These are phyloP conservation scores for Carex arenaria DNA, from an alignment of 202 grass and related monocot genomes.

Conservation along the genomic window DNA sequence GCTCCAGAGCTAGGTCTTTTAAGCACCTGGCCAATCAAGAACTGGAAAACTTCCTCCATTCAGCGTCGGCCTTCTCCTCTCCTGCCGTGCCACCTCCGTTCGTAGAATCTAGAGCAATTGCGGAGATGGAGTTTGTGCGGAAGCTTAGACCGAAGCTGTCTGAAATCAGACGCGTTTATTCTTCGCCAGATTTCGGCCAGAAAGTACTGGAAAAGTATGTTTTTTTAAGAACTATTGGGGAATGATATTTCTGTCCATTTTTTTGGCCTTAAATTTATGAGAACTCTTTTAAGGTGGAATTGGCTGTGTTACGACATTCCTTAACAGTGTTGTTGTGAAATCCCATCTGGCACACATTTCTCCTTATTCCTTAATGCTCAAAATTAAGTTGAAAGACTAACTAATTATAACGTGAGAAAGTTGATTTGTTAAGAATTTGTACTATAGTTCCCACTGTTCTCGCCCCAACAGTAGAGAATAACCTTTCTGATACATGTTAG, in stretches of 20 bases:
- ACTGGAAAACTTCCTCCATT: constrained; percentile 82
- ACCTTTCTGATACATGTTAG: background rate
- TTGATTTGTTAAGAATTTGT: background rate
- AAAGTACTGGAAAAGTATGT: constrained; percentile 37
- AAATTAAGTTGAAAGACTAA: background rate
- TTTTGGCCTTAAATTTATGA: background rate
- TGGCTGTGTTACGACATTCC: background rate
- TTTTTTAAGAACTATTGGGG: background rate
- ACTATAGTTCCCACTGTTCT: background rate
- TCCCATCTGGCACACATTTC: background rate
- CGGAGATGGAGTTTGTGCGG: constrained; percentile 40
- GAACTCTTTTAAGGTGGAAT: background rate
- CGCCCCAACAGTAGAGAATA: background rate
- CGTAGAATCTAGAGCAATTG: constrained; percentile 17
- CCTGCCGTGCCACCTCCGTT: constrained; percentile 20
- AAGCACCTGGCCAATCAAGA: constrained; percentile 48
- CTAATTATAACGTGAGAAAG: background rate
- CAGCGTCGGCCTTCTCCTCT: constrained; percentile 30
- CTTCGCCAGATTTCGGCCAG: constrained; percentile 33
- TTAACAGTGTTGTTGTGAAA: background rate
- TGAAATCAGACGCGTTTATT: constrained; percentile 36
- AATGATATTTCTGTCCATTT: background rate
- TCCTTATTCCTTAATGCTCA: background rate
- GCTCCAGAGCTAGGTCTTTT: constrained; percentile 56
- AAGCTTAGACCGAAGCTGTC: constrained; percentile 37